Base-by-base conservation (phyloP, 2,329 filamentous ascomycete genomes). In the Fusarium dlaminii region DNA sequence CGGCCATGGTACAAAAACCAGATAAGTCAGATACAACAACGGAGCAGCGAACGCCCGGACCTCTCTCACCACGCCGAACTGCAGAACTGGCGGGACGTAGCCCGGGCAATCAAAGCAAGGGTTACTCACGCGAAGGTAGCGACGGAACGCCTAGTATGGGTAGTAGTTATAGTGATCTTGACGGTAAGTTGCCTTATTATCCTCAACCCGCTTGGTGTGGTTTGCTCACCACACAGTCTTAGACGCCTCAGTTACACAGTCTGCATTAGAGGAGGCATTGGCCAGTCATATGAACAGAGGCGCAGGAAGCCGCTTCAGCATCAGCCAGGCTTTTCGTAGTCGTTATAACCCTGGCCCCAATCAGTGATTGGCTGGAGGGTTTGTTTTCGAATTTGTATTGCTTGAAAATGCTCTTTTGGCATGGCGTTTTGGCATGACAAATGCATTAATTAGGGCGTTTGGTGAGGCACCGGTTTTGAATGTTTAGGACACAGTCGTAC, bases 101-200 rank as follows among this genome's bases (percentile, higher is more conserved):
- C 75, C 88, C 90, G 4, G 82, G 83, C 14, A 83, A 82, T 14
- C 87, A 87, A 68, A 84, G 83, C 34, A 87, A 87, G 75, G 86
- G 84, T 0, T 82, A 84, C 51, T 88, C 88, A 4, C 86, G 87
- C 18, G 90, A 92, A 70, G 90, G 89, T 18, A 94, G 92, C 78
- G 92, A 94, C 71, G 92, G 92, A 20, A 92, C 91, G 20, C 92
- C 92, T 3, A 94, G 92, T 76, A 94, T 95, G 90, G 93, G 93
- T 3, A 96, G 93, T 80, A 95, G 93, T 77, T 96, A 94, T 78
- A 96, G 93, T 82, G 94, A 96, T 83, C 87, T 97, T 48, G 94
- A 96, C 80, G 93, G 93, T 90, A 84, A 66, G 45, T 65, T 75
- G 66, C 48, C 30, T 55, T 24, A 60, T n/a, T 66, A 51, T 46